These are phyloP conservation scores for Melampsora americana DNA, from an alignment of 1,284 basidiomycete genomes.

Conservation along the genomic window DNA sequence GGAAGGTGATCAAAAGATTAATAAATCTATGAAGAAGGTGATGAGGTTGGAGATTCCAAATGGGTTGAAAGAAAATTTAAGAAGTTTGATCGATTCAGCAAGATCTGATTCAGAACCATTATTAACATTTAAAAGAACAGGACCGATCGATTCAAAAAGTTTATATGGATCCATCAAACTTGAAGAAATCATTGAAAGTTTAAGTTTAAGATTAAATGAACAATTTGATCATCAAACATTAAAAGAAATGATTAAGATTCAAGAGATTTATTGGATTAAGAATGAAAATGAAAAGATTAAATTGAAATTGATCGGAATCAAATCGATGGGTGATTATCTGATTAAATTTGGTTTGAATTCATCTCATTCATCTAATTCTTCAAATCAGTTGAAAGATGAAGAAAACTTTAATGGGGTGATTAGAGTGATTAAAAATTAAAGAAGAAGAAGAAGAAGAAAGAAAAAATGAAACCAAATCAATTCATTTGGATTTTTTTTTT, in stretches of 20 bases:
- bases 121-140: constrained; percentile 11
- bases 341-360: not conserved
- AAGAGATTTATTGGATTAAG: not conserved
- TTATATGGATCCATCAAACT: constrained; percentile 20
- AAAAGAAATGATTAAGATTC: not conserved
- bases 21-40: too few relatives aligned
- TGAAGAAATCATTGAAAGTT: not conserved
- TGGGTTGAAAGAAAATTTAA: constrained; percentile 1
- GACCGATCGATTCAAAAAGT: not conserved
- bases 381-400: not conserved
- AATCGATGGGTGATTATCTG: not conserved
- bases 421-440: not conserved
- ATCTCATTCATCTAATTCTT: not conserved
- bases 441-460: too few relatives aligned
- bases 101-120: not conserved
- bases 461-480: too few relatives aligned
- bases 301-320: not conserved
- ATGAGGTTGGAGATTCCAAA: too few relatives aligned
- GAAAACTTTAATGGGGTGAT: not conserved
- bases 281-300: not conserved
- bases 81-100: not conserved
- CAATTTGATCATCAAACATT: not conserved
- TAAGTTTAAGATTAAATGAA: not conserved
- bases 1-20: too few relatives aligned
- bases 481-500: too few relatives aligned